These are phyloP conservation scores for Pelargonium australe DNA, from an alignment of 441 rosid genomes.

Conservation along the genomic window DNA sequence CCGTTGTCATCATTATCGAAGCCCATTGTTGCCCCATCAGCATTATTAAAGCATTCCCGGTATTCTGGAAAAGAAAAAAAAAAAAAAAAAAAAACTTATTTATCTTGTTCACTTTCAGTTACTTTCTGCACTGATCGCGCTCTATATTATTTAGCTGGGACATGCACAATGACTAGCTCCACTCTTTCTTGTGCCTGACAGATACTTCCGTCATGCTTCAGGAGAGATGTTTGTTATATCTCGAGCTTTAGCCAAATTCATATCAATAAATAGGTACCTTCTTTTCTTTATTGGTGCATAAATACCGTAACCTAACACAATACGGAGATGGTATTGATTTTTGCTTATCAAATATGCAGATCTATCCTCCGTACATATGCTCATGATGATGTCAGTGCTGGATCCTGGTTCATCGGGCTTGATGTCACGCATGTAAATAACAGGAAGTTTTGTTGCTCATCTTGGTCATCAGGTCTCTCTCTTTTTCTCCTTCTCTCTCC, in stretches of 20 bases:
- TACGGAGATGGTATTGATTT: neutral
- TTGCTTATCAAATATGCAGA: constrained; percentile 29
- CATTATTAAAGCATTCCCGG: no score
- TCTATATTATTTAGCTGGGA: no score
- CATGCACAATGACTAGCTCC: neutral
- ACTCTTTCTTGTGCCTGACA: constrained; percentile 18
- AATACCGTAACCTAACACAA: neutral
- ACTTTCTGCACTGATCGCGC: no score
- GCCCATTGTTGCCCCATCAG: no score
- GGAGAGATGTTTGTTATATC: constrained; percentile 85
- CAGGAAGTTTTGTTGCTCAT: constrained; percentile 83
- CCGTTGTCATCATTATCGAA: no score
- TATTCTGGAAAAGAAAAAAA: no score
- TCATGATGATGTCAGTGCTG: constrained; percentile 82
- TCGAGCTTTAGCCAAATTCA: constrained; percentile 64
- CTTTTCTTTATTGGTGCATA: neutral
- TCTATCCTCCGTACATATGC: constrained; percentile 70
- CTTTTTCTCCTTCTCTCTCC: neutral
- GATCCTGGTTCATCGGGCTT: constrained; percentile 94
- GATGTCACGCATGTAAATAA: constrained; percentile 75
- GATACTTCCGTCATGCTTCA: constrained; percentile 93
- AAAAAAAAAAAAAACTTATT: no score
- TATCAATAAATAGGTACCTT: constrained; percentile 70
- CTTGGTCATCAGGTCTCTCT: constrained; percentile 82
- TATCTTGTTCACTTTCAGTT: no score